Evolutionary conservation across 2,329 filamentous ascomycete species (phyloP), one percentile per base, ranked within the genome.

Genomic region (Colletotrichum horii): DNA sequence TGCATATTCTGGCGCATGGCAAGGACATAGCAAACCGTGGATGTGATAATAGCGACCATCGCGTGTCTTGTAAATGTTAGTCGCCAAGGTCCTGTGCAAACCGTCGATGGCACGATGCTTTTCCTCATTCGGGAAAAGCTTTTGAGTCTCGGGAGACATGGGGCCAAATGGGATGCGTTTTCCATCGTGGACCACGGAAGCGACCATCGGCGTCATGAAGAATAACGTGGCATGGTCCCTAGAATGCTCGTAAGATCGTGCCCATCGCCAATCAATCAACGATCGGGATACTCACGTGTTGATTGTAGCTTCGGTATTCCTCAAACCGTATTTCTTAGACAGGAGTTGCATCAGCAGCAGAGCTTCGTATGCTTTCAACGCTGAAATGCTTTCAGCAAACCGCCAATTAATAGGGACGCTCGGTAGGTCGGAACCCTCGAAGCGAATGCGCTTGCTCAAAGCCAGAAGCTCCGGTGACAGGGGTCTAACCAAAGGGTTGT

Each of bases 381-480:
- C 82, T 1, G 88, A 84, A 3, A 89, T 86, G 61, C 87, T 89
- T 79, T 91, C 89, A 2, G 89, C 88, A 64, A 90, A 89, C 3
- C 89, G 84, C 89, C 90, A 91, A 66, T 89, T 90, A 79, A 91
- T 88, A 0, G 89, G 88, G 12, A 90, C 84, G 62, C 82, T 86
- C 1, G 88, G 89, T 26, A 80, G 79, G 28, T 83, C 78, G 16
- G 78, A 82, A 5, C 89, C 89, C 22, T 84, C 83, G 72, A 89
- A 90, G 0, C 77, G 80, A 52, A 88, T 82, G 26, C 60, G 36
- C 24, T 56, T 56, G 19, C 65, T 61, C n/a, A 69, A 58, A 15
- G 19, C 36, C 4, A 34, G 12, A 26, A 73, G 66, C 19, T 69
- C 65, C 2, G 36, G 16, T 6, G 65, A n/a, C 22, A 70, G 8